Conservation (phyloP, 441 rosid species). For the Euphorbia celastroides region DNA sequence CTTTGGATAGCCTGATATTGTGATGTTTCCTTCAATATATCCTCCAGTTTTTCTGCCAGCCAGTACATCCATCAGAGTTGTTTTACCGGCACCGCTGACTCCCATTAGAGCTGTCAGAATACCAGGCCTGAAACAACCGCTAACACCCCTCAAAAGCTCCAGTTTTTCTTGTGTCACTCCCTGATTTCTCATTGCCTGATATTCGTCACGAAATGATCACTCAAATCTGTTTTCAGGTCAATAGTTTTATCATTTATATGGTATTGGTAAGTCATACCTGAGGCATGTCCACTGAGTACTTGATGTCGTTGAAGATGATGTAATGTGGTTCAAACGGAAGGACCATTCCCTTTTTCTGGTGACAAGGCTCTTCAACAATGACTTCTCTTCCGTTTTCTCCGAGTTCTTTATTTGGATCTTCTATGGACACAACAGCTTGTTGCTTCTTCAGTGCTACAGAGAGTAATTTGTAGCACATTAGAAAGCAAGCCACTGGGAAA, state of each 20-base stretch:
- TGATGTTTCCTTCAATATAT: slow-evolving; percentile 34
- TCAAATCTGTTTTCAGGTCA: not conserved
- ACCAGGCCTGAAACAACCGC: slow-evolving; percentile 83
- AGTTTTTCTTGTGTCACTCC: slow-evolving; percentile 50
- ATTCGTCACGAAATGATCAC: slow-evolving; percentile 6
- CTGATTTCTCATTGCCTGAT: slow-evolving; percentile 59
- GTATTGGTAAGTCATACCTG: slow-evolving; percentile 29
- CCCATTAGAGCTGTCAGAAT: slow-evolving; percentile 91
- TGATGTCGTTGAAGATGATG: slow-evolving; percentile 49
- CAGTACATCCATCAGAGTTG: slow-evolving; percentile 48
- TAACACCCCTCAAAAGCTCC: slow-evolving; percentile 61
- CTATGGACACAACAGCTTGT: slow-evolving; percentile 45
- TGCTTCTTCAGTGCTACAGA: slow-evolving; percentile 61
- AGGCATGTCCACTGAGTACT: slow-evolving; percentile 75
- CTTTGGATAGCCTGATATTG: slow-evolving; percentile 38
- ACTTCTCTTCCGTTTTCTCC: no score
- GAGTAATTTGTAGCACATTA: not conserved
- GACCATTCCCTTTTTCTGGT: slow-evolving; percentile 60
- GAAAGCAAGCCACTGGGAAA: slow-evolving; percentile 14
- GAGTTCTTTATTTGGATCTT: slow-evolving; percentile 19
- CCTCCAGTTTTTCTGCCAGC: slow-evolving; percentile 48
- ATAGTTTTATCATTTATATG: not conserved
- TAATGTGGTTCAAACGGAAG: slow-evolving; percentile 81
- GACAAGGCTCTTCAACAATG: not conserved
- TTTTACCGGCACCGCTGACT: slow-evolving; percentile 82